Percentiles rank a stretch among this genome's conserved stretches.
phyloP scores from a whole-genome alignment of 495 filamentous ascomycete genomes.

The Chaetomium tenue region DNA sequence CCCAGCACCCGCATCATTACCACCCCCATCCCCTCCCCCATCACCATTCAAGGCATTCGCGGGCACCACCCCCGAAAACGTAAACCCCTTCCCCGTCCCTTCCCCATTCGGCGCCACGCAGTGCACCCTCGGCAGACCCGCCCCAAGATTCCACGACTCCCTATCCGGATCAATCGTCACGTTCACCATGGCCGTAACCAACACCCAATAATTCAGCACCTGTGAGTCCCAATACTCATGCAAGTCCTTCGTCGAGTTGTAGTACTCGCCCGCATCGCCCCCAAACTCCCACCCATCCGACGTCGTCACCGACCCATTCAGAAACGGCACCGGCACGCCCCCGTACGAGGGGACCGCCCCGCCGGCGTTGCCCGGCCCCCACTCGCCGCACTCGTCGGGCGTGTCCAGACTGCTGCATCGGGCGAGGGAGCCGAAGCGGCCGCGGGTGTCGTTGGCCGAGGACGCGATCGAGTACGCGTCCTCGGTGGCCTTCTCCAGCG shows the following conservation, averaged over 20 bases:
- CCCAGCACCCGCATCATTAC: neutral
- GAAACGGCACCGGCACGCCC: slow-evolving; percentile 14
- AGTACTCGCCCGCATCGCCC: neutral
- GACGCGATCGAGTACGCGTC: neutral
- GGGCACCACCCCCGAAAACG: slow-evolving; percentile 11
- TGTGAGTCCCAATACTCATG: slow-evolving; percentile 13
- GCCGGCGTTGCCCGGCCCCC: slow-evolving; percentile 1
- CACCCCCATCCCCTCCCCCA: neutral
- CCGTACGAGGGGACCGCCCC: neutral
- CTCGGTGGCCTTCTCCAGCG: neutral
- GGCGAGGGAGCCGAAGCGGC: neutral
- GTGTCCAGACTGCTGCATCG: neutral
- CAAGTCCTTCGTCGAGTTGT: slow-evolving; percentile 16
- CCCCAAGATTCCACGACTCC: neutral
- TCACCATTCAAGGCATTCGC: neutral
- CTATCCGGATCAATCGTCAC: neutral
- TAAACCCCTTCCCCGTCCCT: slow-evolving; percentile 19
- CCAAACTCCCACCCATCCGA: slow-evolving; percentile 16
- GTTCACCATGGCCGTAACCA: slow-evolving; percentile 18
- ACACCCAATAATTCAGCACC: slow-evolving; percentile 16
- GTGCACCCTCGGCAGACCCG: neutral
- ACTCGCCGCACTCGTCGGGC: slow-evolving; percentile 12
- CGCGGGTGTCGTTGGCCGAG: neutral
- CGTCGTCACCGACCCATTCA: slow-evolving; percentile 17
- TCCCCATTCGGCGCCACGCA: slow-evolving; percentile 20